Percentiles rank a stretch among this genome's conserved stretches.
Conservation (phyloP, 495 filamentous ascomycete species). For the Niebla homalea region DNA sequence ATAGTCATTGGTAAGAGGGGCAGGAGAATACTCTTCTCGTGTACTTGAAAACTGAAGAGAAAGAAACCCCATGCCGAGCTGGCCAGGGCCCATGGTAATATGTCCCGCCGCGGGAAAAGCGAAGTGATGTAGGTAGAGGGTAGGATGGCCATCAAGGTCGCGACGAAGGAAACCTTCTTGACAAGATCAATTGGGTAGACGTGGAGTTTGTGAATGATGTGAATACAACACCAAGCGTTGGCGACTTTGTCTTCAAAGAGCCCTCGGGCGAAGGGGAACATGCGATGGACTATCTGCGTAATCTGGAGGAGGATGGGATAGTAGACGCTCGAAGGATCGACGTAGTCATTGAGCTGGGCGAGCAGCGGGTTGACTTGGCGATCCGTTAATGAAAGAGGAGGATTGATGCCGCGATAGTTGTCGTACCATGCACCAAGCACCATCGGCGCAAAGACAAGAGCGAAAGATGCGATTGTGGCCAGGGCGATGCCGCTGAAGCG, state of each 20-base stretch:
- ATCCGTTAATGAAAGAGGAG: conserved; percentile 31
- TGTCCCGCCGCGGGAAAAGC: conserved; percentile 56
- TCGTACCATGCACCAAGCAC: conserved; percentile 50
- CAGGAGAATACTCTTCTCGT: conserved; percentile 90
- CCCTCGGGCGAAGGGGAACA: conserved; percentile 88
- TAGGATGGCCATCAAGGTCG: conserved; percentile 62
- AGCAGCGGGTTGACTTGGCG: conserved; percentile 34
- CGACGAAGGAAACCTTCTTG: conserved; percentile 61
- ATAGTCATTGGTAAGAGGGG: conserved; percentile 87
- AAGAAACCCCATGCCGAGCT: conserved; percentile 92
- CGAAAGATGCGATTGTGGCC: conserved; percentile 60
- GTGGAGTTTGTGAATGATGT: conserved; percentile 76
- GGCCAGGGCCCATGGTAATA: conserved; percentile 67
- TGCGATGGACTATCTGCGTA: conserved; percentile 68
- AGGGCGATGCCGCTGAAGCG: conserved; percentile 63
- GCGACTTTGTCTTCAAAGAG: conserved; percentile 98
- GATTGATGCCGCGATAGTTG: conserved; percentile 35
- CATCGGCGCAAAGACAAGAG: conserved; percentile 59
- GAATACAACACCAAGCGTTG: conserved; percentile 90
- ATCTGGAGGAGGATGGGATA: conserved; percentile 64
- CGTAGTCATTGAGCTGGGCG: conserved; percentile 38
- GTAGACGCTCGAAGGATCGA: conserved; percentile 51
- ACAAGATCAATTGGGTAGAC: conserved; percentile 39
- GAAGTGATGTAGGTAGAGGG: conserved; percentile 71
- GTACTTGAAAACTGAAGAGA: conserved; percentile 91